Evolutionary conservation across 164 flowering plant genomes (phyloP), one percentile per base, ranked within the genome.

Genomic region (Aristolochia californica): DNA sequence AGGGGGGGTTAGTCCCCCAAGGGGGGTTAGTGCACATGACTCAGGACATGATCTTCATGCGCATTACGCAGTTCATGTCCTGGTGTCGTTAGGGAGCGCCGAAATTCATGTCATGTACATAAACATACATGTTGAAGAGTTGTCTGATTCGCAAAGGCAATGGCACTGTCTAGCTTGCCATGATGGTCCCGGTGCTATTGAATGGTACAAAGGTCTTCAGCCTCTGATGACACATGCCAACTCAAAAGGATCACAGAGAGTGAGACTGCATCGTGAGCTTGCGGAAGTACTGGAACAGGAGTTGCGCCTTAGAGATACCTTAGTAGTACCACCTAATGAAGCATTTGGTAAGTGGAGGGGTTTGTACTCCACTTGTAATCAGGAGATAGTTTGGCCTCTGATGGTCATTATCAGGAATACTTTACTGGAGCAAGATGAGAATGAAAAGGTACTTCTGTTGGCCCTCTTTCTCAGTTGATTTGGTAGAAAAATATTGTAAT

Each of bases 141-240:
- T 90, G 15, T 77, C 69, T 78, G 91, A 90, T 15, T 71, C 87
- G 5, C 74, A 53, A 40, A 80, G 93, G 70, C 90, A 84, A 77
- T 90, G 97, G 97, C 99, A 93, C 52, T 89, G 99, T 63, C 95
- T 96, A 3, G 93, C 99, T 20, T 94, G 99, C 71, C 79, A 77
- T 64, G 77, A 80, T 61, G 97, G 96, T 18, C 95, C 93, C 15
- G 99, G 99, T 66, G 82, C 95, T 14, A 90, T 89, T 71, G 96
- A 87, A 53, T 89, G 99, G 97, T 93, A 78, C 62, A 64, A 66
- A 43, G 95, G 95, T 44, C 72, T 90, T 62, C 96, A 80, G 73
- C 91, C 99, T 0, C 64, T 94, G 13, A 68, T 87, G 65, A 64
- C 87, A 3, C 99, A 94, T 75, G 95, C 97, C 1, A 94, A 74